phyloP scores from a whole-genome alignment of 257 asterid genomes.

The Thymus quinquecostatus region DNA sequence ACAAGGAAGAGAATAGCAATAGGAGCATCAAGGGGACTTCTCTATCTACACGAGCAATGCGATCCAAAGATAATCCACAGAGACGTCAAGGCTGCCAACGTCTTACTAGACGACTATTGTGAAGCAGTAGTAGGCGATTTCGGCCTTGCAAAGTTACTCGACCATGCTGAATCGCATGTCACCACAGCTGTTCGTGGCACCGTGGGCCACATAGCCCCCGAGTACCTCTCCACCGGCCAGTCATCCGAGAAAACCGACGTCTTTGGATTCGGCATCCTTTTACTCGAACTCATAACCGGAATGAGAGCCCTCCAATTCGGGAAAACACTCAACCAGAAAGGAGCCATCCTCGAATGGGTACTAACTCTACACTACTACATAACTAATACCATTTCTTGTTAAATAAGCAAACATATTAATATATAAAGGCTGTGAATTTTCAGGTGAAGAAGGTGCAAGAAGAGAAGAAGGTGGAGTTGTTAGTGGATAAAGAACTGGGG shows the following conservation, averaged over 20 bases:
- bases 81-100: conserved; percentile 94
- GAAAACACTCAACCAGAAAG: conserved; percentile 78
- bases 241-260: conserved; percentile 95
- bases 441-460: conserved; percentile 74
- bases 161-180: conserved; percentile 87
- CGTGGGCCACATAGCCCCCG: conserved; percentile 93
- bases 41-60: conserved; percentile 93
- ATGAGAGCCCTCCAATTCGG: conserved; percentile 91
- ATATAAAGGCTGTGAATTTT: not conserved
- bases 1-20: conserved; percentile 84
- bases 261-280: conserved; percentile 89
- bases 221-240: conserved; percentile 93
- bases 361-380: not conserved
- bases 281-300: conserved; percentile 89
- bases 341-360: conserved; percentile 90
- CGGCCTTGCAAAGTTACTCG: conserved; percentile 94
- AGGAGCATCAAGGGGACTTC: conserved; percentile 88
- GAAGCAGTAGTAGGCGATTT: conserved; percentile 95
- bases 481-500: conserved; percentile 77
- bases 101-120: conserved; percentile 73
- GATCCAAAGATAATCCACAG: conserved; percentile 96
- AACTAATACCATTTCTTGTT: no score
- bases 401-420: no score
- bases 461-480: conserved; percentile 67
- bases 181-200: conserved; percentile 99